Percentiles rank a stretch among this genome's conserved stretches.
Conservation (phyloP, 805 yeast species). For the Huiozyma sinensis region DNA sequence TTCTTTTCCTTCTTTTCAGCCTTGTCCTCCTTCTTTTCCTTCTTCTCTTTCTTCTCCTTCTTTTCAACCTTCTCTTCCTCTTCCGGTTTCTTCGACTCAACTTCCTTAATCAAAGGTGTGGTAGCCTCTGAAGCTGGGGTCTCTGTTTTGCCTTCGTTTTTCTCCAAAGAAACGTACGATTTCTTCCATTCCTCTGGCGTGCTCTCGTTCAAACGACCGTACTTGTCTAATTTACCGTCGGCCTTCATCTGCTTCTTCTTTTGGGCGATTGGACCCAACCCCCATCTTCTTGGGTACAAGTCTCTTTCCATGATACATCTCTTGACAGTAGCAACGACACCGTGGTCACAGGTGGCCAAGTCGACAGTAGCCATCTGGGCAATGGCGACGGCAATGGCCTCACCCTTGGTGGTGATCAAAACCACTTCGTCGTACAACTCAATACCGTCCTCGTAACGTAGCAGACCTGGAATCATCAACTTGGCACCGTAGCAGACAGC, state of each 20-base stretch:
- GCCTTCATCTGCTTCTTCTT: conserved; percentile 97
- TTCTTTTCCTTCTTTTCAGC: conserved; percentile 32
- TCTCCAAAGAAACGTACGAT: conserved; percentile 61
- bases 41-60: conserved; percentile 44
- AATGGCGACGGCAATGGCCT: conserved; percentile 95
- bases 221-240: conserved; percentile 94
- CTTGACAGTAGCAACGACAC: conserved; percentile 96
- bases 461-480: conserved; percentile 95
- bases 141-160: conserved; percentile 26
- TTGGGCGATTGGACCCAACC: conserved; percentile 95
- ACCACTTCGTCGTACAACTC: conserved; percentile 97
- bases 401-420: conserved; percentile 97
- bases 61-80: conserved; percentile 48
- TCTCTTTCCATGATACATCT: conserved; percentile 99
- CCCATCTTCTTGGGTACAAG: conserved; percentile 99
- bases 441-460: conserved; percentile 95
- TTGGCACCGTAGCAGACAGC: conserved; percentile 99
- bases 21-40: conserved; percentile 44
- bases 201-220: conserved; percentile 83
- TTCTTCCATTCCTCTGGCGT: conserved; percentile 91
- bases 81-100: conserved; percentile 28
- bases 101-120: conserved; percentile 30
- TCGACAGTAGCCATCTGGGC: conserved; percentile 99
- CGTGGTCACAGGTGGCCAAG: conserved; percentile 93
- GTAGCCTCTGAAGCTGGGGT: conserved; percentile 23